Evolutionary conservation across 2,329 filamentous ascomycete genomes (phyloP).

Genomic region (Arthrobotrys entomopaga): DNA sequence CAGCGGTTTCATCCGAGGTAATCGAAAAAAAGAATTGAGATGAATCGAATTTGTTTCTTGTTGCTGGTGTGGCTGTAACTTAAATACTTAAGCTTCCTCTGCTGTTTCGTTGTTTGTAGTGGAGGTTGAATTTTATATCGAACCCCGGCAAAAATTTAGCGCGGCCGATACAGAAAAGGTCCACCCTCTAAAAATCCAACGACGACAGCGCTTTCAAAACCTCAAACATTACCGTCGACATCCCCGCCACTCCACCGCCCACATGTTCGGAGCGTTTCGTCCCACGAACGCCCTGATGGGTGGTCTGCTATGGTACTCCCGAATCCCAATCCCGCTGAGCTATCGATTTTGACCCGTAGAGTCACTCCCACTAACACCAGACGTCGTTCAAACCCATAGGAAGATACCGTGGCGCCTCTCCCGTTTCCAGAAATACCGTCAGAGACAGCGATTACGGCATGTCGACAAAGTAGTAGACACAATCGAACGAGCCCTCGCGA

Average conservation of each 20-base stretch:
- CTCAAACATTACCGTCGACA: slow-evolving; percentile 19
- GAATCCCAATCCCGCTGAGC: background rate
- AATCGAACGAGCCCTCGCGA: slow-evolving; percentile 79
- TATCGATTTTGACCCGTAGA: slow-evolving; percentile 2
- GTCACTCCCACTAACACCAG: slow-evolving; percentile 43
- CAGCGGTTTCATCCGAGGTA: slow-evolving; percentile 27
- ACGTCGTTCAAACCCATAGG: slow-evolving; percentile 64
- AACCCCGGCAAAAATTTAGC: slow-evolving; percentile 37
- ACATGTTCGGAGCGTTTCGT: slow-evolving; percentile 86
- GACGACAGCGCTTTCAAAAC: slow-evolving; percentile 20
- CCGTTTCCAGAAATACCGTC: slow-evolving; percentile 85
- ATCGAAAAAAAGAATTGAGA: background rate
- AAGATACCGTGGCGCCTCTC: slow-evolving; percentile 98
- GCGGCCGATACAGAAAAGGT: slow-evolving; percentile 7
- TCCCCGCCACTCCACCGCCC: slow-evolving; percentile 57
- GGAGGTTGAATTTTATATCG: slow-evolving; percentile 40
- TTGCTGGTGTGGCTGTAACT: background rate
- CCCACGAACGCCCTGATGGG: slow-evolving; percentile 78
- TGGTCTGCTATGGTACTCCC: slow-evolving; percentile 80
- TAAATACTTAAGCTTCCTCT: no score
- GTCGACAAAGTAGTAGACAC: slow-evolving; percentile 90
- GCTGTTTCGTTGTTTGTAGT: slow-evolving; percentile 22
- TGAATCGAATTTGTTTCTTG: background rate
- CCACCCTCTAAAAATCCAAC: slow-evolving; percentile 33
- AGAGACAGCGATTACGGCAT: slow-evolving; percentile 81